Evolutionary conservation across 768 basidiomycete species (phyloP).

Genomic region (Suillus discolor): DNA sequence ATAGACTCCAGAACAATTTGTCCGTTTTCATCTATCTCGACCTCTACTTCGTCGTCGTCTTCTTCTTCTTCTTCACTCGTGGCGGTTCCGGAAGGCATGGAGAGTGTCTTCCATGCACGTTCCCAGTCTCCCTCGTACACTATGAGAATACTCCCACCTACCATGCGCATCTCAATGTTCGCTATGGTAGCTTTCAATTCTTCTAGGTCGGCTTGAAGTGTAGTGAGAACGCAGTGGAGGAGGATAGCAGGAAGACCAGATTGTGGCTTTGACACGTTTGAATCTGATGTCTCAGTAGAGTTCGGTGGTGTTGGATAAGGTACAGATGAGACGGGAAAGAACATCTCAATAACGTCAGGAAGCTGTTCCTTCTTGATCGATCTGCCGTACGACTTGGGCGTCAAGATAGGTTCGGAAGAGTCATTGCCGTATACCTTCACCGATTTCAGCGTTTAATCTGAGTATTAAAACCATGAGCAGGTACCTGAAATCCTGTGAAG

Average conservation of each 20-base stretch:
- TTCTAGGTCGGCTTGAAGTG: slow-evolving; percentile 53
- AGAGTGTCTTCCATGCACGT: slow-evolving; percentile 39
- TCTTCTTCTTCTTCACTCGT: slow-evolving; percentile 33
- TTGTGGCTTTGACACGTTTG: slow-evolving; percentile 15
- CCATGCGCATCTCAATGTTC: slow-evolving; percentile 71
- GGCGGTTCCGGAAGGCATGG: slow-evolving; percentile 24
- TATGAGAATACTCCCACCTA: slow-evolving; percentile 80
- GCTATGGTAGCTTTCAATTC: slow-evolving; percentile 54
- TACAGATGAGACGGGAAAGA: slow-evolving; percentile 63
- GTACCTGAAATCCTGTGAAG: slow-evolving; percentile 89
- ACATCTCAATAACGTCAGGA: slow-evolving; percentile 71
- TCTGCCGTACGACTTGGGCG: slow-evolving; percentile 79
- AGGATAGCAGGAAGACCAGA: slow-evolving; percentile 57
- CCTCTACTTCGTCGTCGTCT: slow-evolving; percentile 41
- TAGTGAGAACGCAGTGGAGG: slow-evolving; percentile 59
- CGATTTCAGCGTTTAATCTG: slow-evolving; percentile 2
- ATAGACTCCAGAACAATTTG: slow-evolving; percentile 24
- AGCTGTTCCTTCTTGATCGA: slow-evolving; percentile 69
- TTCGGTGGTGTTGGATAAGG: slow-evolving; percentile 10
- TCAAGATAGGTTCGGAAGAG: slow-evolving; percentile 56
- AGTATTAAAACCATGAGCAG: background rate
- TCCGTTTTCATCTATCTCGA: slow-evolving; percentile 34
- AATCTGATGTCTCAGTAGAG: slow-evolving; percentile 7
- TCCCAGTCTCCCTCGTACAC: slow-evolving; percentile 71
- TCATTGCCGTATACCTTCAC: slow-evolving; percentile 71